Base-by-base conservation (phyloP, 345 rosid species). In the Anastatica hierochuntica region DNA sequence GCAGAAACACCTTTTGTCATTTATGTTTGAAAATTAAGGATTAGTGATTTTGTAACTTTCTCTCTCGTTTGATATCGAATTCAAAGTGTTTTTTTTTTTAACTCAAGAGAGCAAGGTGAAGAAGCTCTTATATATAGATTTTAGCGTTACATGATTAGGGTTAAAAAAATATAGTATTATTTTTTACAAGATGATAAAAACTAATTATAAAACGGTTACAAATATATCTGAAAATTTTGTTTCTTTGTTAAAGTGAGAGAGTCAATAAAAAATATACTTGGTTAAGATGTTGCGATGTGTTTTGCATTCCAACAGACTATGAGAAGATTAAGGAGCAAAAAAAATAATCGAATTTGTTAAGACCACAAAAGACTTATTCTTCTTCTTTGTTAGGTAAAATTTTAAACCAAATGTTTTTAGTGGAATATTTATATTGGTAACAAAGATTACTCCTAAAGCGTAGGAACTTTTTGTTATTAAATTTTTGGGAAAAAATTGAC, bases 1-100 rank as follows among this genome's bases (percentile, higher is more conserved):
- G 4, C 45, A 36, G 55, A 52, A 58, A 46, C 72, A 72, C 59
- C 43, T 78, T 57, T 83, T 78, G 90, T 80, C 90, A 83, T 83
- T 78, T 74, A 83, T 68, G 56, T 58, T 53, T 29, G 33, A 46
- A 67, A 60, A 52, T n/a, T n/a, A n/a, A n/a, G n/a, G 48, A 65
- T 49, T 42, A 19, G 36, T 49, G 58, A n/a, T 50, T 49, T 42
- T 49, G 70, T 50, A 43, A 36, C 40, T 64, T 64, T 47, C 43
- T 39, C n/a, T 2, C 30, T 3, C 23, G 49, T 49, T 49, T 65
- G 56, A 55, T 47, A 55, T 47, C 40, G 12, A 47, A 30, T 16
- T 15, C 16, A 43, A 52, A 31, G 7, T 29, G 2, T 29, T 5
- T 29, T 2, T 21, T 2, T 2, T 2, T 21, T 21, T 21, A 21